Evolutionary conservation across 352 stramenopile species (phyloP).

Genomic region (Thraustochytrium striatum): DNA sequence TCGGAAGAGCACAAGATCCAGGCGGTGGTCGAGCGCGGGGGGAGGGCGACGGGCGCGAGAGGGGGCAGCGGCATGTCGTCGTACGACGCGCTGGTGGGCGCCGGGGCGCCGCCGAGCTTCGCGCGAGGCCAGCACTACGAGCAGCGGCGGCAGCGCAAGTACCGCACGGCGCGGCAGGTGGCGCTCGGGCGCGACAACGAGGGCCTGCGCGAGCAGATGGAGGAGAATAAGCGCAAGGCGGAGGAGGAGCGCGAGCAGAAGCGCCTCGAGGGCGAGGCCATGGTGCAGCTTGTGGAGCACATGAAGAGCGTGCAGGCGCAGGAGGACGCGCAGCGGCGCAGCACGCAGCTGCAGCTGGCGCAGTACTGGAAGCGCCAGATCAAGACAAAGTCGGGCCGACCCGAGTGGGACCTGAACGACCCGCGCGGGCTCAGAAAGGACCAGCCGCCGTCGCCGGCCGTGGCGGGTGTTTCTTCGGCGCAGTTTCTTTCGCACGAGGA

Average conservation of each 20-base stretch:
- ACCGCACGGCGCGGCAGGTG: too few species aligned
- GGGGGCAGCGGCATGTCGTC: too few species aligned
- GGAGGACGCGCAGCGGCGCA: background rate
- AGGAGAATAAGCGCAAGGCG: too few species aligned
- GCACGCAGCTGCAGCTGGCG: background rate
- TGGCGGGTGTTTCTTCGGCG: background rate
- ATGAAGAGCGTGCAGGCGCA: background rate
- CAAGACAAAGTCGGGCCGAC: background rate
- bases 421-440: slow-evolving; percentile 6
- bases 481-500: slow-evolving; percentile 20
- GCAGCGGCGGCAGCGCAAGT: too few species aligned
- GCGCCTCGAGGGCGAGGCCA: background rate
- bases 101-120: too few species aligned
- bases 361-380: slow-evolving; percentile 14
- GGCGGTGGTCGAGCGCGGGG: too few species aligned
- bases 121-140: too few species aligned
- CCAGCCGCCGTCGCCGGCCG: background rate
- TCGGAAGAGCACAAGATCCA: too few species aligned
- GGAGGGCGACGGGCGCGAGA: too few species aligned
- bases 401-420: slow-evolving; percentile 22
- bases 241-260: background rate
- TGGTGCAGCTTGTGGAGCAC: background rate
- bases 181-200: too few species aligned
- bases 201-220: too few species aligned
- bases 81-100: too few species aligned